These are phyloP conservation scores for Binderoboletus segoi DNA, from an alignment of 1,284 basidiomycete genomes.

Conservation along the genomic window DNA sequence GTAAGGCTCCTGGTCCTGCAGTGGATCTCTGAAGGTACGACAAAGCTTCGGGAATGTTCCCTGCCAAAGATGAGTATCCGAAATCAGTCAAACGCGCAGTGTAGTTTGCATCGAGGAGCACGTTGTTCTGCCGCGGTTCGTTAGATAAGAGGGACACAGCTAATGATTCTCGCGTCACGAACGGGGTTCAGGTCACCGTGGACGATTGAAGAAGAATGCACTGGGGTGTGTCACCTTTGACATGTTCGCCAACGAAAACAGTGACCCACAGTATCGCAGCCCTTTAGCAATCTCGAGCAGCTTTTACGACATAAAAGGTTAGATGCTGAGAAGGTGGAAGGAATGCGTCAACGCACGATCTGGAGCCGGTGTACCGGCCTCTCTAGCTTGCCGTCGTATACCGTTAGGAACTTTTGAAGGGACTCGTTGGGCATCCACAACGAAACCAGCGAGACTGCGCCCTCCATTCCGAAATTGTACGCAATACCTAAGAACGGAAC, in stretches of 20 bases:
- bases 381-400: background rate
- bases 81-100: background rate
- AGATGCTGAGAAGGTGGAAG: background rate
- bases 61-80: background rate
- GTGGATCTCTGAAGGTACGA: background rate
- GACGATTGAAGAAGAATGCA: background rate
- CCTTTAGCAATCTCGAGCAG: slow-evolving; percentile 1
- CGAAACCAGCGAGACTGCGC: background rate
- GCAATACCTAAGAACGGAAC: background rate
- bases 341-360: background rate
- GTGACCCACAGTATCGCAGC: background rate
- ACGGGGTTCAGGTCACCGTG: background rate
- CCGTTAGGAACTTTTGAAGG: background rate
- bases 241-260: background rate
- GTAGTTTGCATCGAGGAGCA: background rate
- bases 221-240: background rate
- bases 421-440: background rate
- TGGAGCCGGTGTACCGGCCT: background rate
- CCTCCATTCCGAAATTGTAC: background rate
- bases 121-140: background rate
- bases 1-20: background rate
- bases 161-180: background rate
- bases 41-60: background rate
- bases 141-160: background rate
- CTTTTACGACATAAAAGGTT: background rate